A percentile compares a stretch with the other conserved stretches of the same genome.
Conservation (phyloP, 2,329 filamentous ascomycete species). For the Monosporascus sp. region DNA sequence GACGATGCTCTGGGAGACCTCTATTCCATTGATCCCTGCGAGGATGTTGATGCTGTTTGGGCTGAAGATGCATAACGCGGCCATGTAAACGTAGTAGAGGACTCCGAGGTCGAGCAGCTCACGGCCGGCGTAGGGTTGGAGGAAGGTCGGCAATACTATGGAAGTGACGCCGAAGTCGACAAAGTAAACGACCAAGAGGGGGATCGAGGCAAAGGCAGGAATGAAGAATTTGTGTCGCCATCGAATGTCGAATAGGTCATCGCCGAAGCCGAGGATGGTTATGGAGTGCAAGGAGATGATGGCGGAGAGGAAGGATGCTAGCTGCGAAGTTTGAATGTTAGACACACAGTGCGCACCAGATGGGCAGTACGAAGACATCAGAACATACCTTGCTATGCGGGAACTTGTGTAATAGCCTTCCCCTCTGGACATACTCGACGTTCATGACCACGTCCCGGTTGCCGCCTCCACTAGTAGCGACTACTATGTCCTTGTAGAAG, state of each 20-base stretch:
- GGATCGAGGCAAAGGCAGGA: constrained; percentile 86
- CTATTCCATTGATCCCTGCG: constrained; percentile 98
- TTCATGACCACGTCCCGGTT: constrained; percentile 82
- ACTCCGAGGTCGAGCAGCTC: constrained; percentile 76
- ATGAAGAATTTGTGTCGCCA: constrained; percentile 99
- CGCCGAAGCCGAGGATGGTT: constrained; percentile 84
- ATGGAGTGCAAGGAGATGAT: constrained; percentile 89
- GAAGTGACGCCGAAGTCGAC: constrained; percentile 97
- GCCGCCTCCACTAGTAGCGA: constrained; percentile 86
- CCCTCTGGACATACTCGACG: constrained; percentile 68
- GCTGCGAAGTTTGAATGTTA: constrained; percentile 40
- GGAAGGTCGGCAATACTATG: constrained; percentile 81
- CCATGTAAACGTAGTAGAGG: constrained; percentile 96
- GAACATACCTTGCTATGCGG: constrained; percentile 78
- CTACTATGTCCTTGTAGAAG: constrained; percentile 97
- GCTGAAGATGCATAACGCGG: constrained; percentile 91
- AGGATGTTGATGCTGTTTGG: constrained; percentile 99
- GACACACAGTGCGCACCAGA: not conserved
- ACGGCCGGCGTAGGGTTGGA: constrained; percentile 74
- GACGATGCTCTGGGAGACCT: constrained; percentile 89
- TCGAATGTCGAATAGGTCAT: constrained; percentile 95
- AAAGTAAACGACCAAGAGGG: constrained; percentile 94
- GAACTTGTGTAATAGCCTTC: constrained; percentile 83
- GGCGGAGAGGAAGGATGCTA: constrained; percentile 91
- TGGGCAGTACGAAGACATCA: too few relatives aligned